Evolutionary conservation across 176 grass and related monocot genomes (phyloP).

Genomic region (Microstegium vimineum): DNA sequence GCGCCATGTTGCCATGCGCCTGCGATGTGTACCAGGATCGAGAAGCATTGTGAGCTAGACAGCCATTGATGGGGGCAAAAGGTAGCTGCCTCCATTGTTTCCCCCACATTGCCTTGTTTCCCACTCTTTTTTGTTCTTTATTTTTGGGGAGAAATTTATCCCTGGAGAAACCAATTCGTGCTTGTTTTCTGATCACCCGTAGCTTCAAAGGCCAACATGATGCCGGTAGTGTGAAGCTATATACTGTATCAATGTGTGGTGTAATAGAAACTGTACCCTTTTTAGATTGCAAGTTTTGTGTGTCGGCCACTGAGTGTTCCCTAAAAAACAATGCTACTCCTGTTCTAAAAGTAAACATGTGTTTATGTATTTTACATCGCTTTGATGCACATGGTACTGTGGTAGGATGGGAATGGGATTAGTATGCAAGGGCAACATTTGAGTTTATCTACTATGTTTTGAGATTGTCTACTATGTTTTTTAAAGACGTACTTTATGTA

Average conservation of each 20-base stretch:
- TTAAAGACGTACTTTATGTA: no score
- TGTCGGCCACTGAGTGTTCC: slow-evolving; percentile 41
- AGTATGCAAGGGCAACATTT: no score
- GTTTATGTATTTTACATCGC: not conserved
- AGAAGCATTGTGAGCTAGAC: slow-evolving; percentile 22
- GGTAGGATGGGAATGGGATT: not conserved
- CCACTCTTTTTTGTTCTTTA: not conserved
- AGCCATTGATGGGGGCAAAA: slow-evolving; percentile 48
- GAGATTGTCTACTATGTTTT: no score
- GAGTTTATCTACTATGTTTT: no score
- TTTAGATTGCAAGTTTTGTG: slow-evolving; percentile 32
- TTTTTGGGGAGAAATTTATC: not conserved
- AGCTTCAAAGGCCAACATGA: slow-evolving; percentile 29
- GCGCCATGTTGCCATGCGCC: slow-evolving; percentile 25
- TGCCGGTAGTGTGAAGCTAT: slow-evolving; percentile 19
- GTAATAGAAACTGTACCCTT: slow-evolving; percentile 1
- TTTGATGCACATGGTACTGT: slow-evolving; percentile 7
- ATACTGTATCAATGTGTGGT: not conserved
- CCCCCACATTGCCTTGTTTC: slow-evolving; percentile 25
- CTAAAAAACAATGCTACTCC: not conserved
- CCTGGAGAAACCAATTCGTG: not conserved
- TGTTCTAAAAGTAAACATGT: not conserved
- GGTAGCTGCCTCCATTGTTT: slow-evolving; percentile 31
- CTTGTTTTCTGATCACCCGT: slow-evolving; percentile 28
- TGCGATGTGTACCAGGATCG: slow-evolving; percentile 27